A percentile compares a stretch with the other conserved stretches of the same genome.
phyloP scores from a whole-genome alignment of 2,329 filamentous ascomycete species.

The Ceratocystiopsis sp. region DNA sequence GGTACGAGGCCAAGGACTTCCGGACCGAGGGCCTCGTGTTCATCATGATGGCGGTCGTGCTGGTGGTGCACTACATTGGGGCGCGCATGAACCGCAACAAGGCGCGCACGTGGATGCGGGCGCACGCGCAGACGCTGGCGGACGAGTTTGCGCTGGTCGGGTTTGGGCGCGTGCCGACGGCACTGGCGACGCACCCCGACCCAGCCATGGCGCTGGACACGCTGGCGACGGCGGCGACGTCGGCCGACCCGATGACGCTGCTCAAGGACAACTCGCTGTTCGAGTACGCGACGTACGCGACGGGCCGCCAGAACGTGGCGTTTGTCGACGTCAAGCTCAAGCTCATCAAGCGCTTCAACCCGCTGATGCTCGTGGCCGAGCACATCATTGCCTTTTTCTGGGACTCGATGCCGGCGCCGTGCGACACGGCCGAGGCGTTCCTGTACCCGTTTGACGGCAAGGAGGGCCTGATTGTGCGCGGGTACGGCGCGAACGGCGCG shows the following conservation, averaged over 20 bases:
- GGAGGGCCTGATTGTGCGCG: slow-evolving; percentile 61
- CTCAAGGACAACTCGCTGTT: slow-evolving; percentile 77
- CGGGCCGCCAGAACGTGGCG: slow-evolving; percentile 81
- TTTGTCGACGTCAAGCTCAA: slow-evolving; percentile 76
- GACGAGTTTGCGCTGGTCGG: slow-evolving; percentile 80
- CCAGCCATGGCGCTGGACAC: slow-evolving; percentile 47
- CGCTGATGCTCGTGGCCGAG: slow-evolving; percentile 45
- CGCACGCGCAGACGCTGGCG: slow-evolving; percentile 53
- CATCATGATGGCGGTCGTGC: slow-evolving; percentile 53
- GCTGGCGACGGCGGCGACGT: slow-evolving; percentile 15
- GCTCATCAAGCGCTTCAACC: slow-evolving; percentile 77
- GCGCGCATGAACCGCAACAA: slow-evolving; percentile 62
- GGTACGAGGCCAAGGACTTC: slow-evolving; percentile 70
- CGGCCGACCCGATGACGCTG: slow-evolving; percentile 31
- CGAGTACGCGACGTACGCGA: slow-evolving; percentile 76
- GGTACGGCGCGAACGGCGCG: slow-evolving; percentile 19
- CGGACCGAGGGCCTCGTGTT: slow-evolving; percentile 72
- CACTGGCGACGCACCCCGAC: slow-evolving; percentile 22
- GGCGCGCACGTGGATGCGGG: slow-evolving; percentile 63
- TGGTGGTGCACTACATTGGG: slow-evolving; percentile 68
- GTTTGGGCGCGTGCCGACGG: slow-evolving; percentile 40
- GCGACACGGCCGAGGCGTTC: slow-evolving; percentile 59
- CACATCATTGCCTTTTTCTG: slow-evolving; percentile 55
- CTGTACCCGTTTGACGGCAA: slow-evolving; percentile 85
- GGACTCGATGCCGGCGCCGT: slow-evolving; percentile 52